These are phyloP conservation scores for Cryptosporidium parvum DNA, from an alignment of 169 alveolate genomes.

Conservation along the genomic window DNA sequence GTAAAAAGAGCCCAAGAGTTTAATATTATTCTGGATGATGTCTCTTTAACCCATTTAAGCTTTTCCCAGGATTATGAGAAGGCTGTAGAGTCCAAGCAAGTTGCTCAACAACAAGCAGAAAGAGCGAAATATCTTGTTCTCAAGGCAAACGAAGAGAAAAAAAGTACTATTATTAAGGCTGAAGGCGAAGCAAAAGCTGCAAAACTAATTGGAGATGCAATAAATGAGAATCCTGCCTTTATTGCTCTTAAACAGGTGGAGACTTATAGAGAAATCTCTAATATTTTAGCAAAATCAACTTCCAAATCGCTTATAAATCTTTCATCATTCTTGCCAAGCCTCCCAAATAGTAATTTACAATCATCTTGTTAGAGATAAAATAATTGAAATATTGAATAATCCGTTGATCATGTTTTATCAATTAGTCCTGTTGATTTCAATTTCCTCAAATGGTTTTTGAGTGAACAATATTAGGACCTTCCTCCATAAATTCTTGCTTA, in stretches of 20 bases:
- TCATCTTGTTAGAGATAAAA: background rate
- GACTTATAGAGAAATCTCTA: conserved; percentile 93
- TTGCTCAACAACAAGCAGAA: conserved; percentile 98
- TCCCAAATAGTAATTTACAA: background rate
- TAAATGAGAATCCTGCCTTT: conserved; percentile 90
- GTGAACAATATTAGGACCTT: conserved; percentile 84
- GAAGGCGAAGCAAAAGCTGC: conserved; percentile 97
- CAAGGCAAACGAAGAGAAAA: conserved; percentile 95
- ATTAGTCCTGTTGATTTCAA: background rate
- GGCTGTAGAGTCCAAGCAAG: conserved; percentile 98
- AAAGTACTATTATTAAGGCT: conserved; percentile 95
- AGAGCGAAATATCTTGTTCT: conserved; percentile 94
- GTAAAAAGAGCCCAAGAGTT: conserved; percentile 95
- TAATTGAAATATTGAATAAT: background rate
- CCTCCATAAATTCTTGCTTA: conserved; percentile 87
- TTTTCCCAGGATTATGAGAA: conserved; percentile 92
- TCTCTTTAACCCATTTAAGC: conserved; percentile 93
- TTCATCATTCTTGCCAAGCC: conserved; percentile 3
- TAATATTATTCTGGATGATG: conserved; percentile 95
- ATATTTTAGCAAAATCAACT: conserved; percentile 89
- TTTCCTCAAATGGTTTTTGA: conserved; percentile 79
- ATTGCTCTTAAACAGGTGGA: conserved; percentile 94
- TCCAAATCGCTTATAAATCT: conserved; percentile 84
- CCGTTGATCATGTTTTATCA: background rate
- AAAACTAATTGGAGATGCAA: conserved; percentile 87